Percentiles rank a stretch among this genome's conserved stretches.
Conservation (phyloP, 1,284 basidiomycete species). For the Meripilus lineatus region DNA sequence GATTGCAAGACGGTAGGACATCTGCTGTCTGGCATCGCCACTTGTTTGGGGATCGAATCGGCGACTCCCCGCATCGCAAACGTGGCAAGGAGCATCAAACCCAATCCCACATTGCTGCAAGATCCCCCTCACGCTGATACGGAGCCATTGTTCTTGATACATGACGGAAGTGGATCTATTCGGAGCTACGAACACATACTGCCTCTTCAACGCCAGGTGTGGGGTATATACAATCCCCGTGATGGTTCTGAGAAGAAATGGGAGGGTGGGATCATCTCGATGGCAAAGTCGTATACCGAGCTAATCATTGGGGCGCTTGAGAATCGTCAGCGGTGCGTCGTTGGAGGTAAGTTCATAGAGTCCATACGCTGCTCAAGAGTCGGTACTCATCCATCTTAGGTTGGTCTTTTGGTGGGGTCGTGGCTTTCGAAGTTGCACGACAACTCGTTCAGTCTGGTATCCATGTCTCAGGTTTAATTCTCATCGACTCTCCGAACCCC, state of each 20-base stretch:
- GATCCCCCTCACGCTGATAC: slow-evolving; percentile 14
- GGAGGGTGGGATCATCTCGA: slow-evolving; percentile 40
- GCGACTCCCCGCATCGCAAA: slow-evolving; percentile 6
- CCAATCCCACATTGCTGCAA: slow-evolving; percentile 34
- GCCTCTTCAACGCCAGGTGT: slow-evolving; percentile 45
- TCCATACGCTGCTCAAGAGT: slow-evolving; percentile 43
- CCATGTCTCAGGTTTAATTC: slow-evolving; percentile 48
- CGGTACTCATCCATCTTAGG: slow-evolving; percentile 33
- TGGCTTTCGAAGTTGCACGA: slow-evolving; percentile 59
- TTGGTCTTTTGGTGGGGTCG: slow-evolving; percentile 75
- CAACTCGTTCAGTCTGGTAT: slow-evolving; percentile 41
- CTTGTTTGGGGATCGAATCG: slow-evolving; percentile 15
- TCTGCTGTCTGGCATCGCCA: too few relatives aligned
- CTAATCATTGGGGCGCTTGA: slow-evolving; percentile 29
- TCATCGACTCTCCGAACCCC: slow-evolving; percentile 65
- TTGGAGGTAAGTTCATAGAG: slow-evolving; percentile 48
- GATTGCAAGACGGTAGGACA: slow-evolving; percentile 32
- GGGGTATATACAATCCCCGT: slow-evolving; percentile 55
- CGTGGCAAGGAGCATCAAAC: slow-evolving; percentile 1
- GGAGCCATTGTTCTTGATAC: slow-evolving; percentile 56
- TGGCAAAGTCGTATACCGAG: slow-evolving; percentile 49
- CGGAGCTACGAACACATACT: slow-evolving; percentile 46
- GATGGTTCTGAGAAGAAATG: slow-evolving; percentile 41
- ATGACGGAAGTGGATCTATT: slow-evolving; percentile 65
- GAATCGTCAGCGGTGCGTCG: slow-evolving; percentile 33